phyloP scores from a whole-genome alignment of 1,284 basidiomycete genomes.

The Heterobasidion parviporum region DNA sequence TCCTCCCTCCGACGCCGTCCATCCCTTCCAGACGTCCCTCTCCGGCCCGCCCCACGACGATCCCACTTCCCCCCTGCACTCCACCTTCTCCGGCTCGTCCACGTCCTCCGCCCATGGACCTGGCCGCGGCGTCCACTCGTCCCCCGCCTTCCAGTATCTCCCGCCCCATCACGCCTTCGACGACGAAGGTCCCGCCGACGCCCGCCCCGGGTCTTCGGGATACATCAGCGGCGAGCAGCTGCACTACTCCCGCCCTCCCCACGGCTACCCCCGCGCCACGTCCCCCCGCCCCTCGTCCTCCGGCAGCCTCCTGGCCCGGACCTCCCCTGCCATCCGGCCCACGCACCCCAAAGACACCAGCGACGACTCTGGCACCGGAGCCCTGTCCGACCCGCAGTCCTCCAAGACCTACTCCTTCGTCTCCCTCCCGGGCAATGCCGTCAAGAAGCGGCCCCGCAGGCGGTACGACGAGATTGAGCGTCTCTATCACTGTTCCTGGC shows the following conservation, averaged over 20 bases:
- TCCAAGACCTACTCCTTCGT: constrained; percentile 75
- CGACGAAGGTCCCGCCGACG: constrained; percentile 2
- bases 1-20: not conserved
- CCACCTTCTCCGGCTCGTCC: not conserved
- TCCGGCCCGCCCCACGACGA: not conserved
- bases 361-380: constrained; percentile 17
- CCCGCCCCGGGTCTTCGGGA: constrained; percentile 9
- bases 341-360: constrained; percentile 4
- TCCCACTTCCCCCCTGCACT: not conserved
- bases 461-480: constrained; percentile 89
- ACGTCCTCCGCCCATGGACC: not conserved
- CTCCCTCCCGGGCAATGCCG: constrained; percentile 65
- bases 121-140: not conserved
- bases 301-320: not conserved
- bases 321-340: not conserved
- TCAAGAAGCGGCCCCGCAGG: constrained; percentile 77
- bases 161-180: constrained; percentile 2
- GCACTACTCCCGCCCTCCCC: not conserved
- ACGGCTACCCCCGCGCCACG: constrained; percentile 4
- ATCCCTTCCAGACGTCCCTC: not conserved
- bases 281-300: constrained; percentile 8
- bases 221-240: not conserved
- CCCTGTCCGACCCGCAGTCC: not conserved
- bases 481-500: constrained; percentile 80
- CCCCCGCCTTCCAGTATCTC: constrained; percentile 3